A percentile compares a stretch with the other conserved stretches of the same genome.
Evolutionary conservation across 2,329 filamentous ascomycete species (phyloP).

Genomic region (Fusarium sp.): DNA sequence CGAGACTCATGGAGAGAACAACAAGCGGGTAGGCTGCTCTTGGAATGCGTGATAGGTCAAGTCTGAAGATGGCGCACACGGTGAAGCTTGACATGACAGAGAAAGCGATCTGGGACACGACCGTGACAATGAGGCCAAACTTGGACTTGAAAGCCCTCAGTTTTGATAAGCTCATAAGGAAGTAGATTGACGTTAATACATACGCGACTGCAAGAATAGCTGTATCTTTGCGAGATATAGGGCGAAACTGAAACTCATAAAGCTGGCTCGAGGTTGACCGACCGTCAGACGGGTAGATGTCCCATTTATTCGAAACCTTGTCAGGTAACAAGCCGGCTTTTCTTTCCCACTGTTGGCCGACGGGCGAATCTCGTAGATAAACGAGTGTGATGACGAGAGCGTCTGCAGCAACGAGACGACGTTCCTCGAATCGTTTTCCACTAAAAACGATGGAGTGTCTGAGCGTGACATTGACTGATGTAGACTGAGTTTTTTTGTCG

Average conservation of each 20-base stretch:
- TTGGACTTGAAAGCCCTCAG: constrained; percentile 80
- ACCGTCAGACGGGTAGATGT: constrained; percentile 71
- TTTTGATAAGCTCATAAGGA: constrained; percentile 73
- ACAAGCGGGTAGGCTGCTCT: constrained; percentile 79
- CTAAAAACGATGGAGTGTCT: constrained; percentile 84
- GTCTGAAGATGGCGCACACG: constrained; percentile 78
- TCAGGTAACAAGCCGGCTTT: constrained; percentile 64
- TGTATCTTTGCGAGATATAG: constrained; percentile 75
- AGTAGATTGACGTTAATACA: constrained; percentile 69
- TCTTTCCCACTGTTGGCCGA: constrained; percentile 73
- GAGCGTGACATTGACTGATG: constrained; percentile 77
- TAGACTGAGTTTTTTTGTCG: constrained; percentile 67
- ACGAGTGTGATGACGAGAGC: constrained; percentile 82
- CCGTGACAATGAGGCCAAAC: constrained; percentile 76
- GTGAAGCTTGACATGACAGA: constrained; percentile 84
- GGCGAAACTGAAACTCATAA: constrained; percentile 83
- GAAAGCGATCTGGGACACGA: constrained; percentile 74
- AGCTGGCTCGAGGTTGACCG: constrained; percentile 66
- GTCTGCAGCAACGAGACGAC: constrained; percentile 75
- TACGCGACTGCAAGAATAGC: constrained; percentile 74
- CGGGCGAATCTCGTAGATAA: constrained; percentile 71
- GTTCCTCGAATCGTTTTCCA: constrained; percentile 79
- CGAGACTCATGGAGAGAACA: constrained; percentile 79
- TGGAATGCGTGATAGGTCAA: constrained; percentile 80
- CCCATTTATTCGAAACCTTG: constrained; percentile 65